A percentile compares a stretch with the other conserved stretches of the same genome.
Conservation (phyloP, 257 asterid genomes). For the Plectranthus barbatus region DNA sequence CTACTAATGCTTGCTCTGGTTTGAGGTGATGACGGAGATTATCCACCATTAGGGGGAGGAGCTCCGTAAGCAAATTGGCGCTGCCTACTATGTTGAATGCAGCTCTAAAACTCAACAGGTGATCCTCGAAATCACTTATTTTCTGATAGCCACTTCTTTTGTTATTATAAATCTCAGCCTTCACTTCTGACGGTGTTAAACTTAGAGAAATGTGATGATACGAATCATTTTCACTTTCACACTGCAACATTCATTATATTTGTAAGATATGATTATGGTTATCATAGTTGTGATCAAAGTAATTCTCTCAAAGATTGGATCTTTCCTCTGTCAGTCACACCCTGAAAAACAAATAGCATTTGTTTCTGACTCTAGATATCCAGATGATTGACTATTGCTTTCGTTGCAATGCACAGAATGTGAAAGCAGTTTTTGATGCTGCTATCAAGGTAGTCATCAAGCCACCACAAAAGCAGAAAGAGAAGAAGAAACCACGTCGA, state of each 20-base stretch:
- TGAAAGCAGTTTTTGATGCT: conserved; percentile 87
- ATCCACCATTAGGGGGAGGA: conserved; percentile 74
- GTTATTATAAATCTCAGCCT: too few species aligned
- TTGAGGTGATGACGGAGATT: background rate
- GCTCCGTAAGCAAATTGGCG: conserved; percentile 84
- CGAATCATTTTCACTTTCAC: too few species aligned
- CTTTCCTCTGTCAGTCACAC: too few species aligned
- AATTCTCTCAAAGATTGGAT: too few species aligned
- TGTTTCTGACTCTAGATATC: too few species aligned
- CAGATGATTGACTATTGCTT: conserved; percentile 7
- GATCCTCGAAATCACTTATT: background rate
- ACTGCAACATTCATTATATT: too few species aligned
- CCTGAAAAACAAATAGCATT: too few species aligned
- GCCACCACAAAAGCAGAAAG: conserved; percentile 77
- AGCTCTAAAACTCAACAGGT: conserved; percentile 99
- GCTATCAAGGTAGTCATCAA: conserved; percentile 82
- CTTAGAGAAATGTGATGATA: too few species aligned
- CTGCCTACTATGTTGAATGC: conserved; percentile 80
- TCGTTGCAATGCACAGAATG: conserved; percentile 43
- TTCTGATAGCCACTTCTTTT: too few species aligned
- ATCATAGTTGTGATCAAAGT: too few species aligned
- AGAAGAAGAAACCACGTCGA: conserved; percentile 54
- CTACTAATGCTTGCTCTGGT: background rate
- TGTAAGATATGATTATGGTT: too few species aligned
- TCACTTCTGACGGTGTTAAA: too few species aligned